Conservation (phyloP, 73 alveolate species). For the Stentor coeruleus region DNA sequence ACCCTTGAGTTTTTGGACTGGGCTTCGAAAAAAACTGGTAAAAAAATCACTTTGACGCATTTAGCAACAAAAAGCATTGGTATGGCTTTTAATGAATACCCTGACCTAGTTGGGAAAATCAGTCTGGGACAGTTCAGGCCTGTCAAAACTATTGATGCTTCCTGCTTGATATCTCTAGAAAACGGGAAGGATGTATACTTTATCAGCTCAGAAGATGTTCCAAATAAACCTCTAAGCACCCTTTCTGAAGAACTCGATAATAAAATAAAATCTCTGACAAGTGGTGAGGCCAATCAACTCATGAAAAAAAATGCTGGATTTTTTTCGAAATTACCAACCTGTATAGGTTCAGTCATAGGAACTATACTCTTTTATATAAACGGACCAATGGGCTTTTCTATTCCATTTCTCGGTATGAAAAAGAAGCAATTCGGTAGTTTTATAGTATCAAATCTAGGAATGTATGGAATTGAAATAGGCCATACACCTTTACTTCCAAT, state of each 20-base stretch:
- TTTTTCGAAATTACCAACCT: not conserved
- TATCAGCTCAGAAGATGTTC: not conserved
- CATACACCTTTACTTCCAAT: not conserved
- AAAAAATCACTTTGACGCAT: constrained; percentile 18
- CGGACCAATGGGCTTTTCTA: not conserved
- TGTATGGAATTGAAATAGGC: not conserved
- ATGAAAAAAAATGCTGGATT: not conserved
- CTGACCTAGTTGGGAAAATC: constrained; percentile 15
- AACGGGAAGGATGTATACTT: not conserved
- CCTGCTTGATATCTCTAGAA: not conserved
- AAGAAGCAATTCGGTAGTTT: not conserved
- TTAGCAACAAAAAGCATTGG: not conserved
- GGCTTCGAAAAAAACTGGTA: not conserved
- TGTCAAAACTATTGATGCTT: not conserved
- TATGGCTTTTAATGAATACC: not conserved
- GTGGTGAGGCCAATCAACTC: not conserved
- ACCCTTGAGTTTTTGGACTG: not conserved
- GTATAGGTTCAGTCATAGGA: not conserved
- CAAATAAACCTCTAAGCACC: not conserved
- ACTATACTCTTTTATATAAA: not conserved
- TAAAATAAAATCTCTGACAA: not conserved
- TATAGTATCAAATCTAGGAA: not conserved
- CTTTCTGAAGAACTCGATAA: constrained; percentile 9
- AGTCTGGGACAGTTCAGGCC: not conserved
- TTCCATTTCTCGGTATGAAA: constrained; percentile 6